Conservation (phyloP, 1,284 basidiomycete species). For the Cutaneotrichosporon sp. region DNA sequence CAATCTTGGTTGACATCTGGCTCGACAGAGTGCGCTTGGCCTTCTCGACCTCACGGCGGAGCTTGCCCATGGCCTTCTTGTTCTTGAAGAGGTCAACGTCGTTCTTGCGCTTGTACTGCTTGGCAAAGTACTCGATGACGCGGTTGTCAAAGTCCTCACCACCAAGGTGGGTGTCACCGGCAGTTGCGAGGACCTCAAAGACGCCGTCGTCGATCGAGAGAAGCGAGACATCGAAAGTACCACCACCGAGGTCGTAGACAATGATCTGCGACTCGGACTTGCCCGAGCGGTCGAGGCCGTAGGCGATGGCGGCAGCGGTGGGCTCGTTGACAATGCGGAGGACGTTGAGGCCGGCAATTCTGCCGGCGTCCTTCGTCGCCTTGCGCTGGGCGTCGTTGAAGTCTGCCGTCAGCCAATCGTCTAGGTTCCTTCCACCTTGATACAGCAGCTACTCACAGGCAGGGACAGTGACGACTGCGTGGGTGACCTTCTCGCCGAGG, state of each 20-base stretch:
- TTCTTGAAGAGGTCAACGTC: constrained; percentile 83
- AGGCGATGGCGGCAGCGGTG: constrained; percentile 95
- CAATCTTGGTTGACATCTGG: constrained; percentile 69
- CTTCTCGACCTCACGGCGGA: constrained; percentile 98
- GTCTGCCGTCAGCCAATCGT: constrained; percentile 81
- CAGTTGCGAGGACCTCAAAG: constrained; percentile 98
- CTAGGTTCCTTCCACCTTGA: background rate
- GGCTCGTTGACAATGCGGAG: constrained; percentile 99
- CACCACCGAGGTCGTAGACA: constrained; percentile 98
- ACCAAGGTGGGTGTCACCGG: constrained; percentile 98
- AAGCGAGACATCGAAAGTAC: constrained; percentile 98
- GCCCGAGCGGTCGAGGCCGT: constrained; percentile 73
- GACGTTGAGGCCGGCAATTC: constrained; percentile 94
- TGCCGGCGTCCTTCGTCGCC: constrained; percentile 96
- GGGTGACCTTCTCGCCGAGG: constrained; percentile 75
- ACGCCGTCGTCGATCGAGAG: constrained; percentile 97
- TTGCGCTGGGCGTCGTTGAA: constrained; percentile 99
- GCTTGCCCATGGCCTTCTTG: constrained; percentile 89
- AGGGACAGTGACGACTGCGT: constrained; percentile 78
- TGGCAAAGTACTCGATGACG: constrained; percentile 95
- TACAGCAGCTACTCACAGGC: constrained; percentile 24
- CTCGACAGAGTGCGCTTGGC: constrained; percentile 93
- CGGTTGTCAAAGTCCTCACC: constrained; percentile 99
- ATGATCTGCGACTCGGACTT: constrained; percentile 79
- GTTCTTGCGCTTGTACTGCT: constrained; percentile 95